A percentile compares a stretch with the other conserved stretches of the same genome.
Conservation (phyloP, 2,329 filamentous ascomycete genomes). For the Arachnomyces sp. region DNA sequence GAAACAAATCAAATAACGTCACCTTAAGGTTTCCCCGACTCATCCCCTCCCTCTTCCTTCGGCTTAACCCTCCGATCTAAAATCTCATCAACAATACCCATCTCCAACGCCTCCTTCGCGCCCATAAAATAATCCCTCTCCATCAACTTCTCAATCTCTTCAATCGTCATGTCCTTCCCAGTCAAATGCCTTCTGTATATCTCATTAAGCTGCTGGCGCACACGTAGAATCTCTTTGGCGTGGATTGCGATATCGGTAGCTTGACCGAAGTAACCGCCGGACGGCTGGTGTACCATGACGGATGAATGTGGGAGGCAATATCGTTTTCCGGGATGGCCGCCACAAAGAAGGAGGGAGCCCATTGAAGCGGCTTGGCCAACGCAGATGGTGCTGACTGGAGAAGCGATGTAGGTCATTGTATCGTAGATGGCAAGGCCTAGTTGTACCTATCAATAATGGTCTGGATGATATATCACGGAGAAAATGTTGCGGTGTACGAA, state of each 20-base stretch:
- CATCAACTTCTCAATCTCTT: constrained; percentile 90
- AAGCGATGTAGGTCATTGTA: constrained; percentile 94
- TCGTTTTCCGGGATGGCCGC: constrained; percentile 75
- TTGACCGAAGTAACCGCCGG: constrained; percentile 63
- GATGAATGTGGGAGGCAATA: constrained; percentile 88
- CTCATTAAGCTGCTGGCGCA: constrained; percentile 76
- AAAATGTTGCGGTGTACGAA: constrained; percentile 18
- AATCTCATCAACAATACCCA: constrained; percentile 90
- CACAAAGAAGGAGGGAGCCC: constrained; percentile 81
- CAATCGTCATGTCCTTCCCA: constrained; percentile 59
- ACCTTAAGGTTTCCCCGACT: constrained; percentile 14
- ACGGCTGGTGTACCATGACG: constrained; percentile 96
- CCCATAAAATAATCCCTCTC: constrained; percentile 93
- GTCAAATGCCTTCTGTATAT: constrained; percentile 87
- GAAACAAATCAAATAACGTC: constrained; percentile 1
- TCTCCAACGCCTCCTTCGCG: constrained; percentile 76
- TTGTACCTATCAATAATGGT: neutral
- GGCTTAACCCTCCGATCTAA: constrained; percentile 43
- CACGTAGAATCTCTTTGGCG: constrained; percentile 87
- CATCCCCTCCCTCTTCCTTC: constrained; percentile 17
- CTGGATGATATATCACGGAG: neutral
- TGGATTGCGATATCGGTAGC: constrained; percentile 88
- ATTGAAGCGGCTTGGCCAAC: constrained; percentile 92
- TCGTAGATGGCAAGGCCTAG: constrained; percentile 80
- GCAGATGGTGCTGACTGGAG: constrained; percentile 89